Percentiles rank a stretch among this genome's conserved stretches.
These are phyloP conservation scores for Dictyostelium capitatum DNA, from an alignment of 78 protist species.

Conservation along the genomic window DNA sequence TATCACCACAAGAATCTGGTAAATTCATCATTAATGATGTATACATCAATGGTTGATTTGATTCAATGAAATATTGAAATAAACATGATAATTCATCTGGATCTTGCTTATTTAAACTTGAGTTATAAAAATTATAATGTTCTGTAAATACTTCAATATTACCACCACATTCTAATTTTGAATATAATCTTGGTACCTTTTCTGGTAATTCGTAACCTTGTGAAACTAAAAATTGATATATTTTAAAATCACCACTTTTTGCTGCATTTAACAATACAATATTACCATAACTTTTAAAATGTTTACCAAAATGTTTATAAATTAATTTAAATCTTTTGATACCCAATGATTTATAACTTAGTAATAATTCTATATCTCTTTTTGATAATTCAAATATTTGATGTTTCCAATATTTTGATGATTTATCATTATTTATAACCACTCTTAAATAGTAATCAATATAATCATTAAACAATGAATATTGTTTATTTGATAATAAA, in stretches of 20 bases:
- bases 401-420: background rate
- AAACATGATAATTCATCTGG: no score
- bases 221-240: background rate
- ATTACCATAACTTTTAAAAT: background rate
- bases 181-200: no score
- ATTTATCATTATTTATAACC: background rate
- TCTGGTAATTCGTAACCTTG: no score
- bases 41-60: no score
- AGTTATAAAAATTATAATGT: no score
- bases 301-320: background rate
- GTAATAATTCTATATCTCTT: background rate
- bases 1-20: no score
- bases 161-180: no score
- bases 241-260: background rate
- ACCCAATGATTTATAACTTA: background rate
- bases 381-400: background rate
- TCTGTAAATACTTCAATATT: no score
- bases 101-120: no score
- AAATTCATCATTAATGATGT: no score
- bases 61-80: no score
- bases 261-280: background rate
- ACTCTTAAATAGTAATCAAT: background rate
- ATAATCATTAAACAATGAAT: background rate
- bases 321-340: background rate
- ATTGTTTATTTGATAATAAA: background rate